A percentile compares a stretch with the other conserved stretches of the same genome.
These are phyloP conservation scores for Corrigiola litoralis DNA, from an alignment of 179 eudicot species.

Conservation along the genomic window DNA sequence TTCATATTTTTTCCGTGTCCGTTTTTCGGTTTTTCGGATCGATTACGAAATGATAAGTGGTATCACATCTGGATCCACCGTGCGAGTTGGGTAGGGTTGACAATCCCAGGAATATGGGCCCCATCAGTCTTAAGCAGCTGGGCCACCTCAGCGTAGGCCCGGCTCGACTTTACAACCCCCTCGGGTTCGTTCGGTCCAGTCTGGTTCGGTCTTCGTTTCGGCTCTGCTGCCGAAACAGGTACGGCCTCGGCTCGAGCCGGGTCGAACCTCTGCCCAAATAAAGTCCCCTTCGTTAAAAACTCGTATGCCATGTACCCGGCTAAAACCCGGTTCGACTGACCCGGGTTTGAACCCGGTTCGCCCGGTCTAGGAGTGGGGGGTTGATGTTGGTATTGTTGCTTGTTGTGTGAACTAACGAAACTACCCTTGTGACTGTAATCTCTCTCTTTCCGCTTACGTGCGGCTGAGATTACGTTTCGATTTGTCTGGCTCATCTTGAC, in stretches of 20 bases:
- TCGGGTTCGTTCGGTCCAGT: not conserved
- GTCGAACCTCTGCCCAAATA: conserved; percentile 64
- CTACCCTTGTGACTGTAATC: conserved; percentile 27
- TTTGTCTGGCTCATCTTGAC: conserved; percentile 45
- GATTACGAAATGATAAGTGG: not conserved
- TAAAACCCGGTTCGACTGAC: conserved; percentile 40
- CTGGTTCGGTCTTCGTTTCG: conserved; percentile 16
- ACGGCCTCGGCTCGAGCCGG: conserved; percentile 53
- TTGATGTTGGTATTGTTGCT: conserved; percentile 13
- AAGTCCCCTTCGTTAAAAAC: conserved; percentile 56
- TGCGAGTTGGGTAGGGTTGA: conserved; percentile 71
- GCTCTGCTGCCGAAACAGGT: conserved; percentile 22
- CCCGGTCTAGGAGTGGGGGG: conserved; percentile 6
- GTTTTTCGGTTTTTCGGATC: not conserved
- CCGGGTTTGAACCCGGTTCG: conserved; percentile 19
- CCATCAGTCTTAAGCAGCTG: conserved; percentile 50
- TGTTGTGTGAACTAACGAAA: conserved; percentile 20
- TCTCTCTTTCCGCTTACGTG: conserved; percentile 56
- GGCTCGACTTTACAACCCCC: conserved; percentile 16
- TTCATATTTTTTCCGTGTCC: too few species aligned
- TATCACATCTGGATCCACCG: conserved; percentile 67
- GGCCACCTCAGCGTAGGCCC: conserved; percentile 59
- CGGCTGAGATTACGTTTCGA: conserved; percentile 32
- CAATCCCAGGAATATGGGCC: conserved; percentile 63
- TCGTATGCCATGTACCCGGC: conserved; percentile 84